These are phyloP conservation scores for Cadophora gregata DNA, from an alignment of 2,329 filamentous ascomycete genomes.

Conservation along the genomic window DNA sequence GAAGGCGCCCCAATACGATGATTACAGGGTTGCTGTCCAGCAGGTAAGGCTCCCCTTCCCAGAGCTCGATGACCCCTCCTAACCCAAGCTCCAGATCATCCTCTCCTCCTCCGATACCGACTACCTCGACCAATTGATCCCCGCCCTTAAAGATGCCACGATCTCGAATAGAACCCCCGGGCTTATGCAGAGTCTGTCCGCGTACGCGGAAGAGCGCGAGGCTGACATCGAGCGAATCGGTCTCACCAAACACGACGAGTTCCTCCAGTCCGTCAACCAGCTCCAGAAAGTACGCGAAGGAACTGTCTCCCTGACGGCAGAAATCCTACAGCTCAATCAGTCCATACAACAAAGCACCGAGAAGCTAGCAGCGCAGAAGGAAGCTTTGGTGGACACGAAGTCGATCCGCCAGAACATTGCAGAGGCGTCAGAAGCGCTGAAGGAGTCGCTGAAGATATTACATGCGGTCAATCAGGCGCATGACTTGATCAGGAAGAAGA, in stretches of 20 bases:
- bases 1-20: slow-evolving; percentile 41
- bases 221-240: slow-evolving; percentile 93
- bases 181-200: slow-evolving; percentile 78
- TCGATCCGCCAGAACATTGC: slow-evolving; percentile 94
- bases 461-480: slow-evolving; percentile 94
- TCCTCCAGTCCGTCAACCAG: slow-evolving; percentile 90
- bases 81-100: slow-evolving; percentile 72
- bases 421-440: slow-evolving; percentile 85
- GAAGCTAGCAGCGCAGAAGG: slow-evolving; percentile 92
- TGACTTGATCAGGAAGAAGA: slow-evolving; percentile 88
- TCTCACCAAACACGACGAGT: slow-evolving; percentile 95
- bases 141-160: slow-evolving; percentile 89
- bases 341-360: slow-evolving; percentile 96
- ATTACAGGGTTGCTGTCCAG: slow-evolving; percentile 43
- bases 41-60: slow-evolving; percentile 35
- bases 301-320: slow-evolving; percentile 84
- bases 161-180: slow-evolving; percentile 73
- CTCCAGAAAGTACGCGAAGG: slow-evolving; percentile 91
- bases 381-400: slow-evolving; percentile 88
- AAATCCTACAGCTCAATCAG: slow-evolving; percentile 91
- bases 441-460: slow-evolving; percentile 89
- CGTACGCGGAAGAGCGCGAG: slow-evolving; percentile 87
- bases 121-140: slow-evolving; percentile 94
- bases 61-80: slow-evolving; percentile 19
- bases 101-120: slow-evolving; percentile 90